Base-by-base conservation (phyloP, 495 filamentous ascomycete genomes). In the Lasiosphaeria miniovina region DNA sequence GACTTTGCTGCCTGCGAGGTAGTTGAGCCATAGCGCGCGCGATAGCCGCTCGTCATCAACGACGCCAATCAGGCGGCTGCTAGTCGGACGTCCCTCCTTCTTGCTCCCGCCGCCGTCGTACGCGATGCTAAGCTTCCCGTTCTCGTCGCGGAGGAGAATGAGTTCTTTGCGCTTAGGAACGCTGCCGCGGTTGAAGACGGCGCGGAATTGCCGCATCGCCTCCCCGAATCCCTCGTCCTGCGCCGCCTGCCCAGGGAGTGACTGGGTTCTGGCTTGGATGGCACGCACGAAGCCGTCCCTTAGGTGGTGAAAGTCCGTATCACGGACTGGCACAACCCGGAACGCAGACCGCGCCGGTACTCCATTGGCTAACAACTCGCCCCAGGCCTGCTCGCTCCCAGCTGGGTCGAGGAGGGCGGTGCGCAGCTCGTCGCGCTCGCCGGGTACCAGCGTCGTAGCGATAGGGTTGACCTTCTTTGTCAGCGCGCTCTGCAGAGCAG, bases 301-400 rank as follows among this genome's bases (percentile, higher is more conserved):
- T 61, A 98, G 68, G 68, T 98, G 94, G 69, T 86, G 80, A 74
- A 96, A 96, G 71, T 96, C 91, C 4, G 94, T 97, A 71, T 92
- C 90, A 36, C 90, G 80, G 0, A 87, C 89, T 0, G 95, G 94
- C 8, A 93, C 87, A 53, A 97, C 85, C 6, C 91, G 81, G 69
- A 92, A 83, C 1, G 86, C 82, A 2, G 86, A 93, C 7, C 87
- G 82, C 36, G 77, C 75, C 9, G 90, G 78, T 0, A 85, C 81
- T 31, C 82, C 76, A 1, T 83, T 74, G 59, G 77, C 77, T 46
- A 97, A 69, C 2, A 96, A 77, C 32, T 81, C 79, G n/a, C 80
- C 79, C 91, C 92, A 97, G 14, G 87, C 77, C 54, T 79, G 75
- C 54, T 87, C 84, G 50, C 89, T 85, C 58, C 79, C 77, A 56